Evolutionary conservation across 805 yeast genomes (phyloP).

Genomic region (Candida chauliodis): DNA sequence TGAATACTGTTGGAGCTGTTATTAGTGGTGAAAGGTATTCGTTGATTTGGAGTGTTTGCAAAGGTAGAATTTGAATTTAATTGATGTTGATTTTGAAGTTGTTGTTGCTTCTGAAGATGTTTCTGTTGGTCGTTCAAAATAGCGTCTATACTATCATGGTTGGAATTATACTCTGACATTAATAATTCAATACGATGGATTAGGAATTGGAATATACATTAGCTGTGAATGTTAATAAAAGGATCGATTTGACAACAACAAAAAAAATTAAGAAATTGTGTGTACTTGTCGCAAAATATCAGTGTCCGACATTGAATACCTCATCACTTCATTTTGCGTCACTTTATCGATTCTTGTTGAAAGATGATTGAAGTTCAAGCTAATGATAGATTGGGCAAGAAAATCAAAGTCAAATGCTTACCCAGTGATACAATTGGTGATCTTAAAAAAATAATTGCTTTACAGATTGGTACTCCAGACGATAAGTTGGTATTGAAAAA

Average conservation of each 20-base stretch:
- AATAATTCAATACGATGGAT: background rate
- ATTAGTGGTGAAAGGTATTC: background rate
- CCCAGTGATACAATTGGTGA: constrained; percentile 86
- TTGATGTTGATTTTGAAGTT: constrained; percentile 2
- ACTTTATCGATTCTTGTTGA: background rate
- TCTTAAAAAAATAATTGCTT: constrained; percentile 75
- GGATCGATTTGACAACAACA: too few species aligned
- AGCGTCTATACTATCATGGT: constrained; percentile 5
- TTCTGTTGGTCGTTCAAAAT: constrained; percentile 2
- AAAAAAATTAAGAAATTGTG: too few species aligned
- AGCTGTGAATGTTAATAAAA: too few species aligned
- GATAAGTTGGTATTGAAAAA: constrained; percentile 72
- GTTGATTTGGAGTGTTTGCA: background rate
- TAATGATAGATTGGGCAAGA: constrained; percentile 72
- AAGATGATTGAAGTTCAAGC: constrained; percentile 41
- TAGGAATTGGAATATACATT: too few species aligned
- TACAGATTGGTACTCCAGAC: constrained; percentile 75
- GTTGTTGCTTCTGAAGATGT: constrained; percentile 1
- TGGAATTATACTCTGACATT: constrained; percentile 1
- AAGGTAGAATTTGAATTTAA: background rate
- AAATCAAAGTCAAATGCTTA: constrained; percentile 82
- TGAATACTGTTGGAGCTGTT: constrained; percentile 6
- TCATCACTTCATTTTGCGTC: background rate
- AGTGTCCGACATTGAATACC: constrained; percentile 2
- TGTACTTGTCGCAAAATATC: background rate